These are phyloP conservation scores for Sporisorium exsertum DNA, from an alignment of 1,284 basidiomycete species.

Conservation along the genomic window DNA sequence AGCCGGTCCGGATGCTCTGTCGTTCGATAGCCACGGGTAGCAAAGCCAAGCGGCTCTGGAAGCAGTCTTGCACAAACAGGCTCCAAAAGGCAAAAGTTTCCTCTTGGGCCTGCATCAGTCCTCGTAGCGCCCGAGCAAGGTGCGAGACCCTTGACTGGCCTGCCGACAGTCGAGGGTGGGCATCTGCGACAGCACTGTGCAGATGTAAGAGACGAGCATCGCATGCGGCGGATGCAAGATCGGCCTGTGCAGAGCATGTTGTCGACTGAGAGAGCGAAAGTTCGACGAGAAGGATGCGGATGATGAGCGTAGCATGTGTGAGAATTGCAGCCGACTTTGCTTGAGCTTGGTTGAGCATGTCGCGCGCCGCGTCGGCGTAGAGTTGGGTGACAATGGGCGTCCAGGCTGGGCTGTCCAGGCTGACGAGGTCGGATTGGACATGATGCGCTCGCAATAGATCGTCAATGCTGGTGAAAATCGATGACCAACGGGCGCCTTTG, in stretches of 20 bases:
- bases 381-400: slow-evolving; percentile 3
- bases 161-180: slow-evolving; percentile 16
- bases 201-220: slow-evolving; percentile 29
- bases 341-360: slow-evolving; percentile 9
- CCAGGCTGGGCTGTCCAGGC: slow-evolving; percentile 10
- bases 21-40: slow-evolving; percentile 24
- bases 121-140: slow-evolving; percentile 24
- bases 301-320: slow-evolving; percentile 13
- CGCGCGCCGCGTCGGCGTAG: slow-evolving; percentile 23
- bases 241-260: slow-evolving; percentile 4
- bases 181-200: slow-evolving; percentile 5
- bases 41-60: slow-evolving; percentile 20
- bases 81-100: slow-evolving; percentile 28
- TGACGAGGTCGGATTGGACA: not conserved
- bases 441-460: not conserved
- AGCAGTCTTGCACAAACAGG: slow-evolving; percentile 35
- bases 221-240: slow-evolving; percentile 12
- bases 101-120: slow-evolving; percentile 26
- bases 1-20: slow-evolving; percentile 16
- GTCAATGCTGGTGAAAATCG: slow-evolving; percentile 14
- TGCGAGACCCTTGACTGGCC: slow-evolving; percentile 10
- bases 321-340: not conserved
- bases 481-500: slow-evolving; percentile 9
- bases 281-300: slow-evolving; percentile 24
- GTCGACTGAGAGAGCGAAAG: slow-evolving; percentile 5